Evolutionary conservation across 768 basidiomycete genomes (phyloP).

Genomic region (Floccularia luteovirens): DNA sequence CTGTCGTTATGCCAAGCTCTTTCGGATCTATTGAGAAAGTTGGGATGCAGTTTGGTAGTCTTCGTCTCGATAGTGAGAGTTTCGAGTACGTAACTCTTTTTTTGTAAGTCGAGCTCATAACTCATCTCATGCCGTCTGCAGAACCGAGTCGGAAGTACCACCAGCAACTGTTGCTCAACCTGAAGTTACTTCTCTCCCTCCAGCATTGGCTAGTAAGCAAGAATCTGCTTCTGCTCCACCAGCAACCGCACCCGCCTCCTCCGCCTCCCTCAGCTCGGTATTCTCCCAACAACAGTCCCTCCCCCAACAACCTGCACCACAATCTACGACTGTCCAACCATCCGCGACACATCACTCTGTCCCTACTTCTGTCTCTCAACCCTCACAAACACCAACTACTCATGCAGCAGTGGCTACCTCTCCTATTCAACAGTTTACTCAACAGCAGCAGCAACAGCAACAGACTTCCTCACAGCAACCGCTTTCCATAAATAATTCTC

Average conservation of each 20-base stretch:
- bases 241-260: constrained; percentile 30
- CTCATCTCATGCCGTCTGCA: background rate
- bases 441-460: constrained; percentile 24
- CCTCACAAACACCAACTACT: constrained; percentile 20
- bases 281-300: constrained; percentile 39
- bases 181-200: constrained; percentile 14
- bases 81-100: constrained; percentile 29
- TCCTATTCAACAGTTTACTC: constrained; percentile 33
- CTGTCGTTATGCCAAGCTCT: constrained; percentile 74
- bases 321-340: constrained; percentile 16
- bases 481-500: constrained; percentile 7
- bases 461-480: constrained; percentile 20
- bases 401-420: constrained; percentile 22
- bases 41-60: constrained; percentile 87
- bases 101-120: background rate
- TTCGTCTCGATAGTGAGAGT: constrained; percentile 66
- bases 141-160: background rate
- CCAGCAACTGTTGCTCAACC: constrained; percentile 19
- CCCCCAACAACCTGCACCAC: constrained; percentile 23
- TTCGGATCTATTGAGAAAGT: constrained; percentile 69
- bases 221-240: constrained; percentile 25
- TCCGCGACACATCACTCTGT: constrained; percentile 21
- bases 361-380: constrained; percentile 31
- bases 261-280: constrained; percentile 30
- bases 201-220: constrained; percentile 25